Conservation (phyloP, 371 early-diverging fungal species). For the Umbelopsis sp. region DNA sequence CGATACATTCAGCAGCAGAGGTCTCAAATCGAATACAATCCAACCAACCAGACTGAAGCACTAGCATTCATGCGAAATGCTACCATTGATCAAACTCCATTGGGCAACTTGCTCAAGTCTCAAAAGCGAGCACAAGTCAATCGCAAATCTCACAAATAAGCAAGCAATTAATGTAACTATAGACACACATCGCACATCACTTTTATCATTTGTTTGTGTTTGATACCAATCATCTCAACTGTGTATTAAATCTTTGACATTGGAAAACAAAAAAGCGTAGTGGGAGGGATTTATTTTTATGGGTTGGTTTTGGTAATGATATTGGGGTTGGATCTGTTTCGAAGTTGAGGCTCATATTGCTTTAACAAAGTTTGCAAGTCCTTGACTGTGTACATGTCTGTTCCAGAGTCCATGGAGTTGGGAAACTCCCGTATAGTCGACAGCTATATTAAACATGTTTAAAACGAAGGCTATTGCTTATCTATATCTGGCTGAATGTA, state of each 20-base stretch:
- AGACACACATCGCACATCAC: slow-evolving; percentile 15
- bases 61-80: slow-evolving; percentile 58
- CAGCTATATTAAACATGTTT: not conserved
- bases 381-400: not conserved
- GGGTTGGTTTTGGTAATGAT: not conserved
- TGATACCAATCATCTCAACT: slow-evolving; percentile 13
- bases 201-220: slow-evolving; percentile 12
- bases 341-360: not conserved
- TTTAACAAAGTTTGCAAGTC: not conserved
- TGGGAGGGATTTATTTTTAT: not conserved
- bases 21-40: slow-evolving; percentile 74
- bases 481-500: not conserved
- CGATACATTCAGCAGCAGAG: slow-evolving; percentile 78
- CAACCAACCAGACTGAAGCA: slow-evolving; percentile 70
- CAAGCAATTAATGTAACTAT: slow-evolving; percentile 10
- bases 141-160: slow-evolving; percentile 15
- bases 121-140: slow-evolving; percentile 1
- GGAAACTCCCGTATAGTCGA: not conserved
- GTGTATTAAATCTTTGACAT: not conserved
- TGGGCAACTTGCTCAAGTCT: slow-evolving; percentile 59
- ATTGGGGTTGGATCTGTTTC: slow-evolving; percentile 8
- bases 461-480: not conserved
- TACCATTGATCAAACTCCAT: slow-evolving; percentile 58
- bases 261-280: not conserved
- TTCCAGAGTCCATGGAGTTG: not conserved